Conservation (phyloP, 225 moss, liverwort and hornwort species). For the Marchantia paleacea region DNA sequence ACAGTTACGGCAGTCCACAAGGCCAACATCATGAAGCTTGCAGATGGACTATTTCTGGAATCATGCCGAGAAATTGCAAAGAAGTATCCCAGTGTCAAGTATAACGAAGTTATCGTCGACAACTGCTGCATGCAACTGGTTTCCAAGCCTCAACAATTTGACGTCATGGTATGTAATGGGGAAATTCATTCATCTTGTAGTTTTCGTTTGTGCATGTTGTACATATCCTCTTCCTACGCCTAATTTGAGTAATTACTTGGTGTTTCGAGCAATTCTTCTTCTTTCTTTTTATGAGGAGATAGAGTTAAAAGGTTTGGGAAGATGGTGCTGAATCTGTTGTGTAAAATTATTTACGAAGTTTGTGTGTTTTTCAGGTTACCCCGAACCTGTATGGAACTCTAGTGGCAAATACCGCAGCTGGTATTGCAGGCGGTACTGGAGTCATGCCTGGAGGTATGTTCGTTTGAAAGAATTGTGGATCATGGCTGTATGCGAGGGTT, state of each 20-base stretch:
- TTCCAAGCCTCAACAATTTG: slow-evolving; percentile 95
- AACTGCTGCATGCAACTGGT: slow-evolving; percentile 99
- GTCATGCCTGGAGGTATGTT: slow-evolving; percentile 99
- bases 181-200: background rate
- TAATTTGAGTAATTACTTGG: too few relatives aligned
- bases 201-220: background rate
- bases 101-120: slow-evolving; percentile 96
- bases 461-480: background rate
- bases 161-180: slow-evolving; percentile 74
- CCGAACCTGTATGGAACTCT: slow-evolving; percentile 97
- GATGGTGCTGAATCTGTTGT: background rate
- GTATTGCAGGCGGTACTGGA: slow-evolving; percentile 97
- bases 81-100: slow-evolving; percentile 77
- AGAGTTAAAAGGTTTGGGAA: too few relatives aligned
- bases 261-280: background rate
- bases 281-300: too few relatives aligned
- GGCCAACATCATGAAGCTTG: slow-evolving; percentile 99
- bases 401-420: slow-evolving; percentile 98
- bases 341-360: background rate
- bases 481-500: background rate
- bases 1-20: slow-evolving; percentile 99
- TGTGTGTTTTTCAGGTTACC: slow-evolving; percentile 62
- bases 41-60: slow-evolving; percentile 93
- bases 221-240: too few relatives aligned
- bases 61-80: slow-evolving; percentile 96